Evolutionary conservation across 495 filamentous ascomycete genomes (phyloP).

Genomic region (Neurospora tetrasperma): DNA sequence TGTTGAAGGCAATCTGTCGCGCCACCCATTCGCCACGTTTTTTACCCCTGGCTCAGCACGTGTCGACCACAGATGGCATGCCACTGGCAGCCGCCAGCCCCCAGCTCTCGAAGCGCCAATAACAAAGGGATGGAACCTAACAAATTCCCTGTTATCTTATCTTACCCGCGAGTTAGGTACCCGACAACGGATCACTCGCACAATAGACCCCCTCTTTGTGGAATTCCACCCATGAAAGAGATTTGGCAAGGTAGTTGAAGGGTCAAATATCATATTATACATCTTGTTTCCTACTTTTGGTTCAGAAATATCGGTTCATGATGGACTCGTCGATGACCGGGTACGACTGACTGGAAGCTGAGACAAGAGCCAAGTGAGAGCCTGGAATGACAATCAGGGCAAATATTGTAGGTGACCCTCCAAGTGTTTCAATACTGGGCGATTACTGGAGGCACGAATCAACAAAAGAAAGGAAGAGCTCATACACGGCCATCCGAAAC

Average conservation of each 20-base stretch:
- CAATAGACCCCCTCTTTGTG: not conserved
- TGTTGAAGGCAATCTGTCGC: not conserved
- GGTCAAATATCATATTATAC: no score
- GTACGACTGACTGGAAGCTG: not conserved
- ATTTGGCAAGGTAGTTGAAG: no score
- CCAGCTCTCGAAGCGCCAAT: not conserved
- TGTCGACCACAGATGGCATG: not conserved
- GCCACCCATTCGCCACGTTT: not conserved
- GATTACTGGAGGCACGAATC: not conserved
- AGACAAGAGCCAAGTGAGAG: not conserved
- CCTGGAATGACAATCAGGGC: not conserved
- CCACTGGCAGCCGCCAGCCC: not conserved
- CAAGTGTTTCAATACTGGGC: not conserved
- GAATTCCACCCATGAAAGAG: not conserved
- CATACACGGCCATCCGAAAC: not conserved
- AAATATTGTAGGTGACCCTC: not conserved
- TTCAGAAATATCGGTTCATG: no score
- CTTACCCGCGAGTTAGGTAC: not conserved
- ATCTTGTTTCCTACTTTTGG: no score
- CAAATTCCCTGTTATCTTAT: not conserved
- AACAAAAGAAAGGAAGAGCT: not conserved
- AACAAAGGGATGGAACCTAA: not conserved
- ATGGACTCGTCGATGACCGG: not conserved
- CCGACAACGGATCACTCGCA: not conserved
- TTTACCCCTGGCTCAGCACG: not conserved